phyloP scores from a whole-genome alignment of 495 filamentous ascomycete genomes.

The Penicillium egyptiacum region DNA sequence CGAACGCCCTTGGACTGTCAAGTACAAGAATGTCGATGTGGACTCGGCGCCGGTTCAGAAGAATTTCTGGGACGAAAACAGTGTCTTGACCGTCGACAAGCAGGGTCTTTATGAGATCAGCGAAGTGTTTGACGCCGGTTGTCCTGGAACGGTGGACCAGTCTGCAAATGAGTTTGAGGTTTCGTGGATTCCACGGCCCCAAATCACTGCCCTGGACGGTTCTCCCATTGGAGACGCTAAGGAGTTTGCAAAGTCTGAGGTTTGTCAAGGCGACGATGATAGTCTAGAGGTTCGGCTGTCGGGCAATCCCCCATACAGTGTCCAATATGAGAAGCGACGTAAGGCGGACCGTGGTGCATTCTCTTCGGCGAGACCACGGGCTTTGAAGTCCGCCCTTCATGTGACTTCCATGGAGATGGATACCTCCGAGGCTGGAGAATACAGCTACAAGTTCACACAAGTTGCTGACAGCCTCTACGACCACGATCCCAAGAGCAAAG shows the following conservation, averaged over 20 bases:
- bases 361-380: constrained; percentile 59
- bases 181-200: constrained; percentile 77
- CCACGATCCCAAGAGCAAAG: constrained; percentile 59
- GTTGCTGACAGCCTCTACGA: constrained; percentile 83
- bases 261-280: constrained; percentile 94
- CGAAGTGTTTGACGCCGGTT: constrained; percentile 71
- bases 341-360: constrained; percentile 64
- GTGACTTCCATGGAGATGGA: constrained; percentile 78
- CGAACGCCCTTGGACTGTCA: constrained; percentile 76
- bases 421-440: constrained; percentile 73
- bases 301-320: constrained; percentile 79
- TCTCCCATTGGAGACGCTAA: constrained; percentile 51
- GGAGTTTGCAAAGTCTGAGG: constrained; percentile 66
- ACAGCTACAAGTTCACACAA: constrained; percentile 81
- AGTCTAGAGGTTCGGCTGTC: constrained; percentile 74
- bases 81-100: constrained; percentile 60
- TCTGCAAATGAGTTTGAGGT: constrained; percentile 73
- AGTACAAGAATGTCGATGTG: constrained; percentile 63
- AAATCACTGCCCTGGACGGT: constrained; percentile 64
- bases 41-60: constrained; percentile 45
- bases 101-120: constrained; percentile 77
- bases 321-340: constrained; percentile 76
- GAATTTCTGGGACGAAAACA: constrained; percentile 63
- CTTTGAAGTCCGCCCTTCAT: constrained; percentile 68
- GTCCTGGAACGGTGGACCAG: constrained; percentile 75